Evolutionary conservation across 352 stramenopile species (phyloP), one percentile per base, ranked within the genome.

Genomic region (Aphanomyces stellatus): DNA sequence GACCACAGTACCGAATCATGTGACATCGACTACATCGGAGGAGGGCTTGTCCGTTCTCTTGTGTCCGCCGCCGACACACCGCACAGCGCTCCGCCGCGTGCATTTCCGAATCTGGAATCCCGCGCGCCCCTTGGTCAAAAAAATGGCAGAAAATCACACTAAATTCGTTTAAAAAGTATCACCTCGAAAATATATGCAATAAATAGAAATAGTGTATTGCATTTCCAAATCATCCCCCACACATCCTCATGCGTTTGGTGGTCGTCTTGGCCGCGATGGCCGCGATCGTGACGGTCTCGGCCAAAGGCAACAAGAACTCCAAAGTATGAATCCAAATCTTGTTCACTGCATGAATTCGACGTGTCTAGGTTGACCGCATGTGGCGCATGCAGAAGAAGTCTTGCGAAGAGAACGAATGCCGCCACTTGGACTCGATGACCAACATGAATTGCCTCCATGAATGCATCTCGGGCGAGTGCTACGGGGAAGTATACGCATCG

Each of bases 401-500:
- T 17, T 67, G 60, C 30, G 27, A 49, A 0, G 28, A 43, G 15
- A 40, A 48, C 19, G 60, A 67, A 22, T 67, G 60, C 31, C 25
- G 60, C 27, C 34, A 60, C 22, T 49, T 67, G 31, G 19, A 42
- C n/a, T 19, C 22, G 6, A 25, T 13, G 28, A 57, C 25, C 30
- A 59, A 67, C 33, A 67, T 67, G 60, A 67, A 67, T 57, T 67
- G 60, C 41, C 24, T 67, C 7, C 48, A 67, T 24, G 34, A 48
- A 33, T 67, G 60, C 60, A 49, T 57, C 4, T 67, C 60, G 6
- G 5, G 40, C 6, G 27, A 22, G 17, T 67, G 60, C 27, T 67
- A 30, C 49, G 42, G n/a, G 8, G 19, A 34, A 43, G 46, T 67
- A 11, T 67, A 67, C 34, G 60, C 60, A 25, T 42, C 43, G 2